phyloP scores from a whole-genome alignment of 805 yeast genomes.

The Saturnispora zaruensis region DNA sequence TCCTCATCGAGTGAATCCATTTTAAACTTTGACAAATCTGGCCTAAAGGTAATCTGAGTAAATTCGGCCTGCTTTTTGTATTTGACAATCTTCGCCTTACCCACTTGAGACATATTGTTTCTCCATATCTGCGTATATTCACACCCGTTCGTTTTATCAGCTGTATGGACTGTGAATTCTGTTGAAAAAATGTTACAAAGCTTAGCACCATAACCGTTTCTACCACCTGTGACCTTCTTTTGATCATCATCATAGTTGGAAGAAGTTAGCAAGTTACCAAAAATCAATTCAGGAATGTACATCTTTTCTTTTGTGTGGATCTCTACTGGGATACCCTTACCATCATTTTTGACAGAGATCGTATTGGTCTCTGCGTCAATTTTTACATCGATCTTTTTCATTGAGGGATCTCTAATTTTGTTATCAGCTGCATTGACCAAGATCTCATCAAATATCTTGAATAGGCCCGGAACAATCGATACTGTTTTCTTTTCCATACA shows the following conservation, averaged over 20 bases:
- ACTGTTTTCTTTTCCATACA: constrained; percentile 55
- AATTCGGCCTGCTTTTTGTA: constrained; percentile 59
- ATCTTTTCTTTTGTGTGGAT: constrained; percentile 86
- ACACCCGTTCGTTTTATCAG: constrained; percentile 57
- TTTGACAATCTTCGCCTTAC: constrained; percentile 63
- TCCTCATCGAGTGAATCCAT: constrained; percentile 84
- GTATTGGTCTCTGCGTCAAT: constrained; percentile 68
- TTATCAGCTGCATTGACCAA: constrained; percentile 98
- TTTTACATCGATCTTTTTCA: constrained; percentile 79
- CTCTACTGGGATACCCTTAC: constrained; percentile 91
- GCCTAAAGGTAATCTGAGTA: constrained; percentile 81
- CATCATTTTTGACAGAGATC: constrained; percentile 83
- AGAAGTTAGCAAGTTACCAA: constrained; percentile 90
- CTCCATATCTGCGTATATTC: constrained; percentile 79
- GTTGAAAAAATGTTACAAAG: constrained; percentile 93
- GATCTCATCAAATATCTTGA: constrained; percentile 94
- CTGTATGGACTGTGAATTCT: constrained; percentile 79
- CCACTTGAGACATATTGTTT: constrained; percentile 71
- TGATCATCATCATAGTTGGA: constrained; percentile 94
- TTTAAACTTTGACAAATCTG: constrained; percentile 75
- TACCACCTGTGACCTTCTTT: constrained; percentile 95
- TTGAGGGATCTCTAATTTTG: constrained; percentile 85
- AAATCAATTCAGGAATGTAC: constrained; percentile 91
- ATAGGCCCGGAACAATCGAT: constrained; percentile 87
- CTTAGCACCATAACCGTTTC: constrained; percentile 98